Conservation (phyloP, 805 yeast species). For the Yarrowia keelungensis region DNA sequence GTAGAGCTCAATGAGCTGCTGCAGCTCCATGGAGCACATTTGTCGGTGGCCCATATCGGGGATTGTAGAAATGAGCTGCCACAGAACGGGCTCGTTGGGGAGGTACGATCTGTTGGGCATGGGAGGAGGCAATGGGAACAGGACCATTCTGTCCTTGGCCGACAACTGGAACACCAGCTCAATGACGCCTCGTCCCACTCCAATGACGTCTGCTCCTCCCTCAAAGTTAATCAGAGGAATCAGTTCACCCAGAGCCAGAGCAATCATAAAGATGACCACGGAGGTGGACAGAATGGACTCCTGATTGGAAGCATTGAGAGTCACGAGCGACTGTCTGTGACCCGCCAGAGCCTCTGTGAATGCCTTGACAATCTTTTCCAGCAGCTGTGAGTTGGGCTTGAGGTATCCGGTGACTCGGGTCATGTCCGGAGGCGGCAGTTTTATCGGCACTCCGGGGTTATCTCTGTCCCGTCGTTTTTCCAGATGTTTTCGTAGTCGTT, state of each 20-base stretch:
- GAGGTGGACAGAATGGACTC: constrained; percentile 35
- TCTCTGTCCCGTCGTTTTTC: constrained; percentile 17
- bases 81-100: constrained; percentile 21
- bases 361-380: constrained; percentile 34
- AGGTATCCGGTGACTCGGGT: constrained; percentile 31
- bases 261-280: constrained; percentile 34
- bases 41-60: constrained; percentile 26
- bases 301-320: constrained; percentile 34
- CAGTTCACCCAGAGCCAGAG: constrained; percentile 32
- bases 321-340: constrained; percentile 22
- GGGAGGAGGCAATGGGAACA: constrained; percentile 32
- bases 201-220: constrained; percentile 36
- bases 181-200: constrained; percentile 34
- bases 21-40: constrained; percentile 28
- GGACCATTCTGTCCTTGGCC: constrained; percentile 32
- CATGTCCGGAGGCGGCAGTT: constrained; percentile 36
- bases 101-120: constrained; percentile 7
- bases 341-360: constrained; percentile 30
- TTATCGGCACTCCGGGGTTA: constrained; percentile 16
- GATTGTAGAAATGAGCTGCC: constrained; percentile 31
- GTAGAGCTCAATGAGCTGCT: constrained; percentile 30
- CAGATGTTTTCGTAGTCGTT: constrained; percentile 24
- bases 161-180: constrained; percentile 37
- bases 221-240: constrained; percentile 32
- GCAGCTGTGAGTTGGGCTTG: constrained; percentile 26